Conservation (phyloP, 441 rosid genomes). For the Geranium incanum region DNA sequence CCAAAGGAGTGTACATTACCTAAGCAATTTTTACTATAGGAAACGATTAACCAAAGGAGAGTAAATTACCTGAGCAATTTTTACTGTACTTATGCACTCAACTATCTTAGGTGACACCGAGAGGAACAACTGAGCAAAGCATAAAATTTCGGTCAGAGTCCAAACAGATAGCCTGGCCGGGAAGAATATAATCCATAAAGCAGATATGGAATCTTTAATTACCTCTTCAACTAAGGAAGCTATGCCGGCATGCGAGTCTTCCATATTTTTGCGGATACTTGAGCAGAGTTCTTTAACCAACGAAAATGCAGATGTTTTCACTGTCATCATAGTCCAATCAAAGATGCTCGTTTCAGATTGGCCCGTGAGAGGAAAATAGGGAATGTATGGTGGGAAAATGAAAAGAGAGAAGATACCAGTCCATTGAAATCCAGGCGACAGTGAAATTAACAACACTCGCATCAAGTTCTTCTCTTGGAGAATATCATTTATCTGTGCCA, state of each 20-base stretch:
- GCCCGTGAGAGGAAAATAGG: conserved; percentile 10
- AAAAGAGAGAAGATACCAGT: conserved; percentile 42
- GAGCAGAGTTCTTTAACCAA: conserved; percentile 67
- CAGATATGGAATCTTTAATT: conserved; percentile 18
- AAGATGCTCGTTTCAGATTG: conserved; percentile 12
- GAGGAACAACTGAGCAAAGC: conserved; percentile 47
- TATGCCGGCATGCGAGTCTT: conserved; percentile 32
- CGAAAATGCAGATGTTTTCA: conserved; percentile 65
- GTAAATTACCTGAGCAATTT: conserved; percentile 77
- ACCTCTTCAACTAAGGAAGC: conserved; percentile 59
- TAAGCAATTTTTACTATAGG: conserved; percentile 74
- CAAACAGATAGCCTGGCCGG: neutral
- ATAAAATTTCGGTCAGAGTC: conserved; percentile 16
- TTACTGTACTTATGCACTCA: conserved; percentile 66
- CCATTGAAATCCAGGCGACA: conserved; percentile 75
- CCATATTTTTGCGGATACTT: conserved; percentile 38
- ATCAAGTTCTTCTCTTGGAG: conserved; percentile 46
- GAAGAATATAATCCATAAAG: conserved; percentile 5
- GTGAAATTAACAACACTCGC: conserved; percentile 37
- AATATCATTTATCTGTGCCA: conserved; percentile 52
- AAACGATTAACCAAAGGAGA: neutral
- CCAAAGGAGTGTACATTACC: conserved; percentile 36
- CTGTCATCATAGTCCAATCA: conserved; percentile 39
- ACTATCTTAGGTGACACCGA: conserved; percentile 48
- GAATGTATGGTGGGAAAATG: neutral